Evolutionary conservation across 176 grass and related monocot species (phyloP), one percentile per base, ranked within the genome.

Genomic region (Stipa capillata): DNA sequence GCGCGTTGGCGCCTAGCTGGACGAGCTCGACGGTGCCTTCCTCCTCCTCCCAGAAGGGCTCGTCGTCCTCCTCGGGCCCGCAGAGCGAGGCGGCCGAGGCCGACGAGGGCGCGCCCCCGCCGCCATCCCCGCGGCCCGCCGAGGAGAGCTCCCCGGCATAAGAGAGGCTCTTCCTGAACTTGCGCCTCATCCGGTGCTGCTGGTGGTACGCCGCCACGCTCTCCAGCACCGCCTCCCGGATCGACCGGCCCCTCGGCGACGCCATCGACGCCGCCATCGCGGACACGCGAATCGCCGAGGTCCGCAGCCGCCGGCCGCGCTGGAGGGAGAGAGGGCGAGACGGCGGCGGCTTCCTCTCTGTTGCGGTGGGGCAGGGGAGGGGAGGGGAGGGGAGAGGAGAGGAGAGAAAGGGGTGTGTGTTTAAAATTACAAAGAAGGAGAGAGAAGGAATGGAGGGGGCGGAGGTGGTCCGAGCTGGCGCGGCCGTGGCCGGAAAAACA

Each of bases 1-100:
- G 95, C 84, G 61, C 89, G 69, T 94, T 93, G 36, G 95, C 92
- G 20, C 95, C 92, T 63, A 97, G 86, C 89, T 97, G 95, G 2
- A 86, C 83, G 73, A 97, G 83, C 90, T 97, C 95, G 55, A 97
- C 85, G 49, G 89, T 97, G 57, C 95, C 95, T 56, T 97, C 95
- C 81, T 97, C 94, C 83, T 97, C 95, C 87, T 94, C 95, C 87
- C 95, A 93, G 83, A 93, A 90, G 40, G 85, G 83, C 77, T 97
- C 85, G 69, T 97, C 86, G 65, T 92, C 91, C 58, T 93, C 91
- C 39, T 90, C 89, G 70, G 79, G 68, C 63, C 84, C 81, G 63
- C 57, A 40, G 45, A 85, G 11, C 60, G 73, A 77, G 80, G 58
- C 21, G 23, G 62, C 17, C 7, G 67, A 49, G 36, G 53, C 43